phyloP scores from a whole-genome alignment of 106 monocot genomes.

The Allium fistulosum region DNA sequence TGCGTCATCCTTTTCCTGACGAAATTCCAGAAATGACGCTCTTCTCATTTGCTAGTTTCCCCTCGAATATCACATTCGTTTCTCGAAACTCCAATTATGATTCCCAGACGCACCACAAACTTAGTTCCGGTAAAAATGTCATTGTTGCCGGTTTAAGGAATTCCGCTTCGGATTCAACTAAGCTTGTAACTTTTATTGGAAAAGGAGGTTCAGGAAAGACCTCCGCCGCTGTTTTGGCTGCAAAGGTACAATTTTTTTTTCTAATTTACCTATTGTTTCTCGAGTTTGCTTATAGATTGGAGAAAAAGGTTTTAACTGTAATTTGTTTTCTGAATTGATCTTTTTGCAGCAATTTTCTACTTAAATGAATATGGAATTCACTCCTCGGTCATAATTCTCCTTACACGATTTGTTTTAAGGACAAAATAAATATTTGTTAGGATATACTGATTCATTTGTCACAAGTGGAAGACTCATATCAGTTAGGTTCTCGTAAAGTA shows the following conservation, averaged over 20 bases:
- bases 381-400: too few relatives aligned
- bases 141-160: constrained; percentile 15
- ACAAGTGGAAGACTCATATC: too few relatives aligned
- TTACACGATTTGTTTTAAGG: too few relatives aligned
- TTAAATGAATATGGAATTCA: neutral
- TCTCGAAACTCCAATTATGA: constrained; percentile 16
- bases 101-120: constrained; percentile 3
- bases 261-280: neutral
- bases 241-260: constrained; percentile 32
- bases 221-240: constrained; percentile 71
- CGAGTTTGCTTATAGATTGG: neutral
- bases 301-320: neutral
- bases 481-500: too few relatives aligned
- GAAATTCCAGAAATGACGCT: constrained; percentile 5
- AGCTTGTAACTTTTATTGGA: constrained; percentile 86
- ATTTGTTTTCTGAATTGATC: neutral
- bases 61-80: constrained; percentile 3
- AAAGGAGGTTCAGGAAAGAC: constrained; percentile 95
- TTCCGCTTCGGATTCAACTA: constrained; percentile 29
- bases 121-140: constrained; percentile 12
- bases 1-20: too few relatives aligned
- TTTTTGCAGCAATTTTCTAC: neutral
- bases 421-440: too few relatives aligned
- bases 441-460: too few relatives aligned
- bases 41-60: neutral